A percentile compares a stretch with the other conserved stretches of the same genome.
phyloP scores from a whole-genome alignment of 768 basidiomycete species.

The Trametes gibbosa region DNA sequence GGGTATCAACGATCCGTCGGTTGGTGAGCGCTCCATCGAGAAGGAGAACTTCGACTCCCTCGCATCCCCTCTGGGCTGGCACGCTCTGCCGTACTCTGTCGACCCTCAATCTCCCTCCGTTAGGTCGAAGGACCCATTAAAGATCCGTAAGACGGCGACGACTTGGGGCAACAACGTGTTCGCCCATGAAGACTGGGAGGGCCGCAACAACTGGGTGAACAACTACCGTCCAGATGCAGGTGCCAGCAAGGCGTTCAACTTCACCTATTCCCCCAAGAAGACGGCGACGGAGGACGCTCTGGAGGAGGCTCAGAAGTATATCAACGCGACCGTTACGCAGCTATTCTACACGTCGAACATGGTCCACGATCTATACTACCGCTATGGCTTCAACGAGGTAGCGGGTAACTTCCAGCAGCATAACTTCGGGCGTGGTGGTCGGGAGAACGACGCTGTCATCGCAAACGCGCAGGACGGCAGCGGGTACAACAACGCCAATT shows the following conservation, averaged over 20 bases:
- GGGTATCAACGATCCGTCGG: constrained; percentile 83
- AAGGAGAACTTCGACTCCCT: constrained; percentile 71
- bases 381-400: constrained; percentile 85
- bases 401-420: constrained; percentile 97
- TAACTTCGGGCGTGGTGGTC: constrained; percentile 91
- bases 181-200: constrained; percentile 93
- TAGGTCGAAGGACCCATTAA: constrained; percentile 20
- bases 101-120: constrained; percentile 51
- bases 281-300: constrained; percentile 55
- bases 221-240: constrained; percentile 83
- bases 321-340: constrained; percentile 84
- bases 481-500: constrained; percentile 92
- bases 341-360: constrained; percentile 86
- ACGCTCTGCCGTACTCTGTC: constrained; percentile 67
- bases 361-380: constrained; percentile 81
- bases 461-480: constrained; percentile 95
- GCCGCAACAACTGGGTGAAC: constrained; percentile 56
- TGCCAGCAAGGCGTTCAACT: constrained; percentile 58
- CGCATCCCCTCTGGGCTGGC: constrained; percentile 92
- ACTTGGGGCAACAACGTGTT: constrained; percentile 92
- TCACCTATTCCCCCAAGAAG: constrained; percentile 65
- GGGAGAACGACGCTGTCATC: constrained; percentile 86
- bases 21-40: constrained; percentile 56
- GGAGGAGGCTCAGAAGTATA: constrained; percentile 74
- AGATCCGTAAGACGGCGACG: constrained; percentile 60